Percentiles rank a stretch among this genome's conserved stretches.
These are phyloP conservation scores for Acacia crassicarpa DNA, from an alignment of 306 rosid species.

Conservation along the genomic window DNA sequence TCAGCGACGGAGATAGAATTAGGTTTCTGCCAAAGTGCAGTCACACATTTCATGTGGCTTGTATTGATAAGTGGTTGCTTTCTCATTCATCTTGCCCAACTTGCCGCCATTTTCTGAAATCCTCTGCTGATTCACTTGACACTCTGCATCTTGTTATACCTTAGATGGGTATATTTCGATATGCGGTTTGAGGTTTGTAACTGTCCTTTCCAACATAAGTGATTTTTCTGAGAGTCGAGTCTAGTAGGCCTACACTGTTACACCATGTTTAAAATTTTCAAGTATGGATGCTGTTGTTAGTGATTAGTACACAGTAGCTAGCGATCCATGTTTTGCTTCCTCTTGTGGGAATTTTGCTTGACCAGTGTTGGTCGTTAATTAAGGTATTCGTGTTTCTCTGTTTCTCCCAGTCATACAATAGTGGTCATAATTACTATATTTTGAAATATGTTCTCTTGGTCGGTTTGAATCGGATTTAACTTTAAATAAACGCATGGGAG, in stretches of 20 bases:
- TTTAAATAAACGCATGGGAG: too few species aligned
- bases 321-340: not conserved
- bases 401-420: not conserved
- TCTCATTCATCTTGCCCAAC: constrained; percentile 80
- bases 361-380: not conserved
- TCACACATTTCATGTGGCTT: constrained; percentile 66
- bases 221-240: too few species aligned
- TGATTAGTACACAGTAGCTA: not conserved
- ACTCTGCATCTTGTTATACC: constrained; percentile 19
- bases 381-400: not conserved
- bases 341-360: not conserved
- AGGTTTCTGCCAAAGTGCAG: constrained; percentile 74
- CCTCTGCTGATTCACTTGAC: constrained; percentile 19
- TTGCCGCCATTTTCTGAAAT: constrained; percentile 55
- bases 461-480: too few species aligned
- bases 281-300: not conserved
- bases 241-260: too few species aligned
- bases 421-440: not conserved
- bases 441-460: not conserved
- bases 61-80: constrained; percentile 76
- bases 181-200: too few species aligned
- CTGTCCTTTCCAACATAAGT: too few species aligned
- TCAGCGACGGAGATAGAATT: constrained; percentile 61
- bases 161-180: not conserved
- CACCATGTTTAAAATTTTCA: too few species aligned